Conservation (phyloP, 1,284 basidiomycete species). For the Irpex rosettiformis region DNA sequence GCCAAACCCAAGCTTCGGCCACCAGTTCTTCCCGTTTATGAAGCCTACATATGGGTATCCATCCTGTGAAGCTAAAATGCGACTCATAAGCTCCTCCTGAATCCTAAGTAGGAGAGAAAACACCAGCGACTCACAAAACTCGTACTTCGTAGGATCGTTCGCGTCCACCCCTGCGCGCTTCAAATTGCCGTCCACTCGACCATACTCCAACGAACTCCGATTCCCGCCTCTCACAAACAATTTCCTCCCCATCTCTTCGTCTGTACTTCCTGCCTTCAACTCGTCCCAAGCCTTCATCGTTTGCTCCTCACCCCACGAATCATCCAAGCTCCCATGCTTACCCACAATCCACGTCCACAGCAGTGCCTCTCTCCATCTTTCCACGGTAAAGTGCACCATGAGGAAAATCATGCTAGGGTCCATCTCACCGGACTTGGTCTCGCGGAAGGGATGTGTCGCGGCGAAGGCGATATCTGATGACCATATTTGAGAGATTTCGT, state of each 20-base stretch:
- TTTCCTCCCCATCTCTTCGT: constrained; percentile 10
- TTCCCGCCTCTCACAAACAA: constrained; percentile 13
- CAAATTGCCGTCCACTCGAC: constrained; percentile 18
- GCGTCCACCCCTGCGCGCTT: constrained; percentile 17
- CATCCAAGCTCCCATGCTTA: constrained; percentile 27
- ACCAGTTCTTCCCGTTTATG: constrained; percentile 14
- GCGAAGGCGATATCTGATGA: constrained; percentile 26
- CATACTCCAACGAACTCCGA: constrained; percentile 19
- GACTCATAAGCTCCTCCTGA: not conserved
- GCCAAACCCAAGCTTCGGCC: constrained; percentile 16
- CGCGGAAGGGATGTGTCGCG: constrained; percentile 33
- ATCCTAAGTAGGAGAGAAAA: not conserved
- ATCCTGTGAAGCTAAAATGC: constrained; percentile 23
- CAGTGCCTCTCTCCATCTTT: constrained; percentile 39
- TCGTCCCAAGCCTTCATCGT: constrained; percentile 33
- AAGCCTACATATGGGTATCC: constrained; percentile 26
- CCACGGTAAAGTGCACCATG: constrained; percentile 34
- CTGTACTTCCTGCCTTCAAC: constrained; percentile 23
- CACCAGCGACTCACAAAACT: constrained; percentile 22
- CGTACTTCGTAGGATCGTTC: constrained; percentile 21
- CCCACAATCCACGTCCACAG: constrained; percentile 40
- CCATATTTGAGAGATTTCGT: constrained; percentile 29
- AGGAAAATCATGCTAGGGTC: constrained; percentile 33
- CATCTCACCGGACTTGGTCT: constrained; percentile 25
- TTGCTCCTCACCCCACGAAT: constrained; percentile 26